A percentile compares a stretch with the other conserved stretches of the same genome.
These are phyloP conservation scores for Verticillium dahliae DNA, from an alignment of 2,329 filamentous ascomycete species.

Conservation along the genomic window DNA sequence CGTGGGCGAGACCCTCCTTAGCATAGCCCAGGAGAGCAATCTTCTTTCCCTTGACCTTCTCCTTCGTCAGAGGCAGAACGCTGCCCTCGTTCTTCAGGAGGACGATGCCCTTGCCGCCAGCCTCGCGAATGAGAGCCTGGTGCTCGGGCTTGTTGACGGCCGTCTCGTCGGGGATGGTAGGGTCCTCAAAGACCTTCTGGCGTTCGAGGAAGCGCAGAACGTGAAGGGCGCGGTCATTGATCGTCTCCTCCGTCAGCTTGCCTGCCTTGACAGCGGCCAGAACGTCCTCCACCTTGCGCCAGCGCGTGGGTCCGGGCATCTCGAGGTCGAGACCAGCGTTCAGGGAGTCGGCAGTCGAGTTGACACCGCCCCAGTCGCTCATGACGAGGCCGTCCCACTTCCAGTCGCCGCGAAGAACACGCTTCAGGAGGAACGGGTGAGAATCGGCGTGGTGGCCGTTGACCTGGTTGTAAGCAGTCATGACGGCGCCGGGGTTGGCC, in stretches of 20 bases:
- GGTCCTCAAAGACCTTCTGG: not conserved
- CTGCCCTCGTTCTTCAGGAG: slow-evolving; percentile 64
- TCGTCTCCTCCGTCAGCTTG: not conserved
- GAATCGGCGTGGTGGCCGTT: slow-evolving; percentile 34
- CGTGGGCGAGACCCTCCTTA: slow-evolving; percentile 25
- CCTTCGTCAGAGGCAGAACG: slow-evolving; percentile 50
- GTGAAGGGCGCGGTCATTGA: not conserved
- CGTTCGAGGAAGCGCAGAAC: not conserved
- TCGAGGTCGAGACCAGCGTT: slow-evolving; percentile 26
- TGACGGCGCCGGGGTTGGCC: slow-evolving; percentile 24
- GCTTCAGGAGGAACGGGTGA: slow-evolving; percentile 36
- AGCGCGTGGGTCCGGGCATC: slow-evolving; percentile 29
- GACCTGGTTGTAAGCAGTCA: slow-evolving; percentile 31
- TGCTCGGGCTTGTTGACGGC: slow-evolving; percentile 12
- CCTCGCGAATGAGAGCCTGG: slow-evolving; percentile 8
- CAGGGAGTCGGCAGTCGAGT: slow-evolving; percentile 17
- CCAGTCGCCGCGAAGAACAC: slow-evolving; percentile 49
- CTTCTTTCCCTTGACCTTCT: slow-evolving; percentile 29
- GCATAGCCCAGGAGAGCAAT: slow-evolving; percentile 49
- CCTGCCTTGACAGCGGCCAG: slow-evolving; percentile 1
- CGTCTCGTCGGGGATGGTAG: slow-evolving; percentile 3
- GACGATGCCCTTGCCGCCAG: slow-evolving; percentile 61
- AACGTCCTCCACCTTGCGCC: slow-evolving; percentile 12
- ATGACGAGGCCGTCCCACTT: slow-evolving; percentile 50
- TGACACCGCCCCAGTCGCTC: slow-evolving; percentile 46